These are phyloP conservation scores for Dendrocalamus latiflorus DNA, from an alignment of 202 grass and related monocot genomes.

Conservation along the genomic window DNA sequence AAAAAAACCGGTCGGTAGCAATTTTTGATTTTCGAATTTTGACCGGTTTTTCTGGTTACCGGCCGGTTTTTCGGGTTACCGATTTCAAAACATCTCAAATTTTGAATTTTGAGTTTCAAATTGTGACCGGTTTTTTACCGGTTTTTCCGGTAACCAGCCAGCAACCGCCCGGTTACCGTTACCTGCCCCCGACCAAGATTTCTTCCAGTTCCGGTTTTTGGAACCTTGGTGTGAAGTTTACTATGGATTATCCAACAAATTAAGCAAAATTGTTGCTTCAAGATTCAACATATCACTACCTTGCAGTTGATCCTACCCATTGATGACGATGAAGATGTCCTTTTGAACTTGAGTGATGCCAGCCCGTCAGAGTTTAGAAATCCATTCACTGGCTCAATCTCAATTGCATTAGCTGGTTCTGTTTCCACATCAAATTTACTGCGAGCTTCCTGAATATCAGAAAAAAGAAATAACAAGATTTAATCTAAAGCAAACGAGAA, in stretches of 20 bases:
- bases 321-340: constrained; percentile 40
- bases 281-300: constrained; percentile 40
- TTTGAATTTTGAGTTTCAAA: too few species aligned
- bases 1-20: too few species aligned
- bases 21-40: too few species aligned
- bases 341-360: constrained; percentile 64
- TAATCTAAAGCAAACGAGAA: constrained; percentile 13
- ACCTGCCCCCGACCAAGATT: too few species aligned
- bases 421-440: constrained; percentile 90
- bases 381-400: constrained; percentile 66
- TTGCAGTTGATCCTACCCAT: constrained; percentile 90
- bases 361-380: constrained; percentile 62
- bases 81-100: too few species aligned
- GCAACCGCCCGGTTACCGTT: too few species aligned
- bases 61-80: too few species aligned
- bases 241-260: constrained; percentile 3
- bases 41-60: too few species aligned
- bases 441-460: constrained; percentile 67
- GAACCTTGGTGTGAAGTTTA: background rate
- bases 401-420: constrained; percentile 60
- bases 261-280: background rate
- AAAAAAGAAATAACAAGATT: background rate
- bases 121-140: too few species aligned
- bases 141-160: too few species aligned
- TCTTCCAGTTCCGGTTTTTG: too few species aligned